Base-by-base conservation (phyloP, 768 basidiomycete genomes). In the Hysterangium stoloniferum region DNA sequence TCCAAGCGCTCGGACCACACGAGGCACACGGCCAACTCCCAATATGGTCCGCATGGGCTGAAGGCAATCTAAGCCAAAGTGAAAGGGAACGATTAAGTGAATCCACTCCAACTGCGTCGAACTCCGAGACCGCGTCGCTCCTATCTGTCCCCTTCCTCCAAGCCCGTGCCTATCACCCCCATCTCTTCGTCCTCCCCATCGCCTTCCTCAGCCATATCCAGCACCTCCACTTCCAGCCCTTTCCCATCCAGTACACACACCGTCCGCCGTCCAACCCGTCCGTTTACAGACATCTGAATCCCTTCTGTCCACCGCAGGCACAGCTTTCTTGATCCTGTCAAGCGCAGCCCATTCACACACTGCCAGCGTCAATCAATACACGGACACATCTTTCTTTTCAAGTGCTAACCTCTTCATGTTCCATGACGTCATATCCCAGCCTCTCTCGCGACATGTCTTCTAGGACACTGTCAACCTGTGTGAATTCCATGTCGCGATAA, bases 211-310 rank as follows among this genome's bases (percentile, higher is more conserved):
- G 86, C 87, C 68, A 90, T 71, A 71, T 90, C 87, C 59, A 88
- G 69, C 38, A 82, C 73, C 68, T 90, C 84, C 73, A 90, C 61
- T 52, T 66, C 68, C 55, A 69, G 72, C 56, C 85, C 86, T 48
- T 71, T 70, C 52, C 65, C 67, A 63, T 85, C 85, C 62, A 89
- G 64, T 50, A 88, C 75, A 63, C 87, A 86, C 5, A 79, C 85
- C 45, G 89, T 80, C 59, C 84, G 71, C 60, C 87, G 80, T 49
- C 85, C 84, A 7, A 66, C 69, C 62, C 82, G 71, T 56, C 88
- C 87, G 62, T 91, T 91, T 62, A 87, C 72, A 46, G 84, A 79
- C 58, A 89, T 65, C 46, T 72, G 74, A 51, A 80, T 76, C 24
- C 65, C n/a, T 66, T 53, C 79, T 81, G 57, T 63, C 59, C 59